Evolutionary conservation across 805 yeast species (phyloP), one percentile per base, ranked within the genome.

Genomic region (Wickerhamiella qilinensis): DNA sequence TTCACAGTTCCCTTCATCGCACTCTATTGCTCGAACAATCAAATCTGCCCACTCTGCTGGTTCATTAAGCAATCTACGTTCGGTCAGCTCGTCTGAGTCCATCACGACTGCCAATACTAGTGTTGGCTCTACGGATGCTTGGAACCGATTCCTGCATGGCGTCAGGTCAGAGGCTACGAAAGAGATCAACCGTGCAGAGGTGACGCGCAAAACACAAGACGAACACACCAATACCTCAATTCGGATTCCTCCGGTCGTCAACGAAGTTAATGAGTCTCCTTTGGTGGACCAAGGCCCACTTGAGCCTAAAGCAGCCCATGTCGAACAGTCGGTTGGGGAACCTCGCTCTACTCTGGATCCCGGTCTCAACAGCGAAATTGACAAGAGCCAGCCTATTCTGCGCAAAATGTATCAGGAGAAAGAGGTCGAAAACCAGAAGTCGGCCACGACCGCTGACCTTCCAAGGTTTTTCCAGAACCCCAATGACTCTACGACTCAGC

Each of bases 91-190:
- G 4, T 29, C 19, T 12, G 33, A 35, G 16, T 37, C 44, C 11
- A 27, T 36, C 16, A 24, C 39, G 18, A 41, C 44, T 5, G 39
- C 42, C 15, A 35, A 41, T 22, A 41, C 44, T 16, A 38, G 42
- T 11, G 39, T 41, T 8, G 44, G 44, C 3, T 38, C 42, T 15
- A 33, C 44, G 4, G 30, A 32, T 22, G 42, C 44, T 1, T 43
- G 46, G 46, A 19, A 40, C 15, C 36, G 33, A 28, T 41, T 36
- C 21, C 30, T 43, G 42, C 30, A 33, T n/a, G 41, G 42, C 12
- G 41, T 43, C 35, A 43, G 40, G 31, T 30, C 21, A n/a, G 42
- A 39, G 30, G 38, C 42, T 9, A 18, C 29, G 17, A 35, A 32
- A 29, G 20, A 31, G 30, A 35, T 33, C 17, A 28, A 28, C 30